A percentile compares a stretch with the other conserved stretches of the same genome.
These are phyloP conservation scores for Cokeromyces recurvatus DNA, from an alignment of 371 early-diverging fungal species.

Conservation along the genomic window DNA sequence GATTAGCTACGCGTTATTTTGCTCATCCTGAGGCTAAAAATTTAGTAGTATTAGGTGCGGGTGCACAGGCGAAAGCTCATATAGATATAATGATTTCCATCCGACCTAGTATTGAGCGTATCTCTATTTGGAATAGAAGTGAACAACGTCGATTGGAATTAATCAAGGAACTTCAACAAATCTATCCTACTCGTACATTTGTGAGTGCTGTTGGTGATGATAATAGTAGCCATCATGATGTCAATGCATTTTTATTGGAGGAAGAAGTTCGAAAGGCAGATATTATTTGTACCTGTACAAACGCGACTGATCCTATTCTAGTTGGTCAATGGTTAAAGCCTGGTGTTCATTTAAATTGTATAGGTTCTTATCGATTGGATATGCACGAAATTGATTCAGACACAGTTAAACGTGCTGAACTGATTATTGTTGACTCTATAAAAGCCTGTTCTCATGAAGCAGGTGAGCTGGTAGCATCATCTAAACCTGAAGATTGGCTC, in stretches of 20 bases:
- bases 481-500: slow-evolving; percentile 27
- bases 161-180: slow-evolving; percentile 24
- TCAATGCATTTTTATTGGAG: too few relatives aligned
- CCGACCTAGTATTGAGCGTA: slow-evolving; percentile 31
- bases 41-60: slow-evolving; percentile 57
- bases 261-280: slow-evolving; percentile 43
- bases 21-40: slow-evolving; percentile 28
- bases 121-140: slow-evolving; percentile 53
- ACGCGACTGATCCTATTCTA: slow-evolving; percentile 44
- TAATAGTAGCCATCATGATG: too few relatives aligned
- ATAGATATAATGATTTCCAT: slow-evolving; percentile 52
- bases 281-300: slow-evolving; percentile 61
- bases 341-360: slow-evolving; percentile 54
- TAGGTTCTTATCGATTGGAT: slow-evolving; percentile 54
- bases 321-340: slow-evolving; percentile 47
- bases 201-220: slow-evolving; percentile 25
- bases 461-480: slow-evolving; percentile 54
- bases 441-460: slow-evolving; percentile 50
- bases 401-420: slow-evolving; percentile 30
- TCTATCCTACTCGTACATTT: slow-evolving; percentile 24
- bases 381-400: slow-evolving; percentile 62
- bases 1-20: slow-evolving; percentile 47
- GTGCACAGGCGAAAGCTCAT: slow-evolving; percentile 56
- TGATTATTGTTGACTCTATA: slow-evolving; percentile 48
- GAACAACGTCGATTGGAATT: slow-evolving; percentile 36